Conservation (phyloP, 2,329 filamentous ascomycete species). For the Ploettnerulaceae sp. region DNA sequence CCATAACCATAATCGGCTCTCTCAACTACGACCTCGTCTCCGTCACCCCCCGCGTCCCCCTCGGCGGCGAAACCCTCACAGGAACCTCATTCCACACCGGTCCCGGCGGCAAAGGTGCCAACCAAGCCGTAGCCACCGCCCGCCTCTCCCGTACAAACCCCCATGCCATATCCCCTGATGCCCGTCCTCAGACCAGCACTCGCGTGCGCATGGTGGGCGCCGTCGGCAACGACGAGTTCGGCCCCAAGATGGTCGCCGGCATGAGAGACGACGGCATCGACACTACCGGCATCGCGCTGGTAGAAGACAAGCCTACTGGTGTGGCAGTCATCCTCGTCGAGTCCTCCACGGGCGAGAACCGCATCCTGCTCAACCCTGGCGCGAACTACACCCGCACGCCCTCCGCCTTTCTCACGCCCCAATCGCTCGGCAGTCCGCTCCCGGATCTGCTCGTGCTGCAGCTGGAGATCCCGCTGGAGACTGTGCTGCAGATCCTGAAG, state of each 20-base stretch:
- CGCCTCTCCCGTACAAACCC: conserved; percentile 63
- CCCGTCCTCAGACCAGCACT: conserved; percentile 26
- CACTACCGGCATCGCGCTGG: conserved; percentile 46
- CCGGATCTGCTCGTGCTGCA: conserved; percentile 69
- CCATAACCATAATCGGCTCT: conserved; percentile 81
- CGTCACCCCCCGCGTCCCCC: conserved; percentile 76
- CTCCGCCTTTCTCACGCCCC: conserved; percentile 36
- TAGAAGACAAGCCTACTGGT: conserved; percentile 53
- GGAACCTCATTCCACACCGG: conserved; percentile 72
- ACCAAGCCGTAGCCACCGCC: conserved; percentile 56
- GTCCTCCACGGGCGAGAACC: conserved; percentile 59
- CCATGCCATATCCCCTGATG: conserved; percentile 15
- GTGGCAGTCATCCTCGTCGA: conserved; percentile 74
- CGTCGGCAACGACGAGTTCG: conserved; percentile 66
- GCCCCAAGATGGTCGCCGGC: conserved; percentile 51
- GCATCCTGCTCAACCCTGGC: conserved; percentile 68
- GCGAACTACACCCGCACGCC: conserved; percentile 55
- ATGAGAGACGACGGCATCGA: conserved; percentile 60
- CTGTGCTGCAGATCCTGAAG: conserved; percentile 56
- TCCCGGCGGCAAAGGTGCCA: conserved; percentile 89
- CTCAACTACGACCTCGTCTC: conserved; percentile 94
- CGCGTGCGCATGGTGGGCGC: conserved; percentile 68
- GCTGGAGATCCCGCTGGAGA: conserved; percentile 67
- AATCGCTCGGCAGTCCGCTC: conserved; percentile 36
- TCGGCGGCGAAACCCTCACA: conserved; percentile 82